Percentiles rank a stretch among this genome's conserved stretches.
Conservation (phyloP, 1,284 basidiomycete species). For the Cerrena zonata region DNA sequence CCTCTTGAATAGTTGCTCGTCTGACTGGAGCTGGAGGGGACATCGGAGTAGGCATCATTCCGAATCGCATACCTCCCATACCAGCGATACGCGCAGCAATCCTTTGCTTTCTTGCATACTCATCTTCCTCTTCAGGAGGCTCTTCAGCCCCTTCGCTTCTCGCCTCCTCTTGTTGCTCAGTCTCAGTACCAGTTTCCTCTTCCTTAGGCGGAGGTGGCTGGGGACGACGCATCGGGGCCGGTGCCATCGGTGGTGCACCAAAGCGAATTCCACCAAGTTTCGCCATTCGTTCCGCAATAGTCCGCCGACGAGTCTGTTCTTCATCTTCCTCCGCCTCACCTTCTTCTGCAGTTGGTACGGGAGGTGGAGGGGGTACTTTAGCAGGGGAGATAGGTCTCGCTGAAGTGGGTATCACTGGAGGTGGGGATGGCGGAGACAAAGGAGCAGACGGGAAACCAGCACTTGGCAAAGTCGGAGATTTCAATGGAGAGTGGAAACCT, state of each 20-base stretch:
- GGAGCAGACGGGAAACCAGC: neutral
- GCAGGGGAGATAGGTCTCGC: conserved; percentile 12
- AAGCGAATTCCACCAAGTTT: conserved; percentile 69
- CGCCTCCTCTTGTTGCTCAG: conserved; percentile 18
- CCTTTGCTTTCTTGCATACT: conserved; percentile 59
- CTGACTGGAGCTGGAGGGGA: conserved; percentile 24
- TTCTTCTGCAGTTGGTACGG: conserved; percentile 15
- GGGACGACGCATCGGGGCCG: conserved; percentile 39
- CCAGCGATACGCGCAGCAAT: conserved; percentile 65
- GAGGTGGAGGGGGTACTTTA: conserved; percentile 10
- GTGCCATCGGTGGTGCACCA: conserved; percentile 45
- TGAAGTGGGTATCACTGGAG: neutral
- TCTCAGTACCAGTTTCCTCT: conserved; percentile 19
- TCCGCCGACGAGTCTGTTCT: conserved; percentile 46
- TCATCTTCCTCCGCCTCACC: conserved; percentile 40
- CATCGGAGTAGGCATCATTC: conserved; percentile 48
- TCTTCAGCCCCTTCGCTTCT: conserved; percentile 26
- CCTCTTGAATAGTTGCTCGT: neutral
- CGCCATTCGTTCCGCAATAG: conserved; percentile 76
- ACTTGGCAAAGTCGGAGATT: conserved; percentile 13
- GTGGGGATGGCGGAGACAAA: conserved; percentile 4
- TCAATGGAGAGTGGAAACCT: conserved; percentile 40
- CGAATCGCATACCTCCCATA: conserved; percentile 74
- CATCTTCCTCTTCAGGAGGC: conserved; percentile 51
- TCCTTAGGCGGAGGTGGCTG: conserved; percentile 27